A percentile compares a stretch with the other conserved stretches of the same genome.
These are phyloP conservation scores for Pistacia vera DNA, from an alignment of 345 rosid genomes.

Conservation along the genomic window DNA sequence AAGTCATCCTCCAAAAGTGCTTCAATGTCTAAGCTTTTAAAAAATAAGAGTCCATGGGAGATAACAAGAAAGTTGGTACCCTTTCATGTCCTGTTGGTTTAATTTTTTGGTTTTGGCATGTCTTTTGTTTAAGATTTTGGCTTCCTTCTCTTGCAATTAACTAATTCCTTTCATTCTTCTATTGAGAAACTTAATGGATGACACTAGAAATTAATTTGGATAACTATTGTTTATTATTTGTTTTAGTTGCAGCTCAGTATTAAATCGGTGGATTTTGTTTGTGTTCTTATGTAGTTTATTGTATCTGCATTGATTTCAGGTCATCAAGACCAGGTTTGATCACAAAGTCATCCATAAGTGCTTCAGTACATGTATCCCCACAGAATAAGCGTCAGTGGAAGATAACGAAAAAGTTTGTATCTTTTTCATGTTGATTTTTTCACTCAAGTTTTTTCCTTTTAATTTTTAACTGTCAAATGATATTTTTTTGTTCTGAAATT, in stretches of 20 bases:
- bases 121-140: not conserved
- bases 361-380: slow-evolving; percentile 36
- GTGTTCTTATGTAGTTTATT: not conserved
- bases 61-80: slow-evolving; percentile 52
- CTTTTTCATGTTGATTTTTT: slow-evolving; percentile 27
- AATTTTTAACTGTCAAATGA: not conserved
- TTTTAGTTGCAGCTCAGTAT: not conserved
- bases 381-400: slow-evolving; percentile 44
- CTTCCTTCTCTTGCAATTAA: slow-evolving; percentile 7
- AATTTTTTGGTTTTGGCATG: slow-evolving; percentile 9
- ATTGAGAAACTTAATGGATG: slow-evolving; percentile 7
- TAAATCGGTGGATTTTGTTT: not conserved
- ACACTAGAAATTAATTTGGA: not conserved
- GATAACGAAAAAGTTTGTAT: slow-evolving; percentile 45
- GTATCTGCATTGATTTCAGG: slow-evolving; percentile 38
- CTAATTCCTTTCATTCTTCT: slow-evolving; percentile 2
- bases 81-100: slow-evolving; percentile 18
- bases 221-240: not conserved
- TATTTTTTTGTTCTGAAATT: not conserved
- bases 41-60: slow-evolving; percentile 38
- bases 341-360: slow-evolving; percentile 36
- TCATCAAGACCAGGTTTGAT: slow-evolving; percentile 41
- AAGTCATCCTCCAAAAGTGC: slow-evolving; percentile 26
- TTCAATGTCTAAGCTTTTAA: slow-evolving; percentile 29
- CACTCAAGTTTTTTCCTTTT: not conserved